phyloP scores from a whole-genome alignment of 352 stramenopile genomes.

The Pythium rishiriense region DNA sequence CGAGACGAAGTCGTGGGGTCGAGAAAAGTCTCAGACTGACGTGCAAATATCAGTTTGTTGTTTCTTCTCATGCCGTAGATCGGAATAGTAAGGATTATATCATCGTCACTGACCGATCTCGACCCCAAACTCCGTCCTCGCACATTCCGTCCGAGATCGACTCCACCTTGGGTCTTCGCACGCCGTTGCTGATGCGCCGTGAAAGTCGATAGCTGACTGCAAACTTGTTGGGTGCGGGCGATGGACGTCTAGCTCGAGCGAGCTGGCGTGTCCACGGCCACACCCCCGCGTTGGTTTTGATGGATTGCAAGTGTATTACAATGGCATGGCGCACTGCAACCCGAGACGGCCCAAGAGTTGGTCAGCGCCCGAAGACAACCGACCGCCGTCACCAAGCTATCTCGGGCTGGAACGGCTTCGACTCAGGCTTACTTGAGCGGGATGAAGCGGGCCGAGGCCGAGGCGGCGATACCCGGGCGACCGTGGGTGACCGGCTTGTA shows the following conservation, averaged over 20 bases:
- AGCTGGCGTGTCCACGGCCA: background rate
- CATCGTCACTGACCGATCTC: conserved; percentile 22
- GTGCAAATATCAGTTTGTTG: conserved; percentile 81
- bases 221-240: conserved; percentile 6
- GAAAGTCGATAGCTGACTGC: conserved; percentile 2
- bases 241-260: background rate
- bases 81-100: conserved; percentile 21
- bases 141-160: too few relatives aligned
- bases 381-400: background rate
- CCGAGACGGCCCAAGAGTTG: background rate
- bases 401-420: background rate
- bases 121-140: background rate
- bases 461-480: conserved; percentile 98
- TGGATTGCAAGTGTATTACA: conserved; percentile 69
- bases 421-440: conserved; percentile 94
- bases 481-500: conserved; percentile 98
- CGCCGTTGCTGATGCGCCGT: background rate
- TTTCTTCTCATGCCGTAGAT: conserved; percentile 18
- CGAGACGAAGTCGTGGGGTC: background rate
- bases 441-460: conserved; percentile 98
- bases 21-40: conserved; percentile 82
- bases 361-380: too few relatives aligned
- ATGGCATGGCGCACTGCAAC: conserved; percentile 41
- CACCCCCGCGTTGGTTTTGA: conserved; percentile 20
- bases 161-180: background rate